Conservation (phyloP, 495 filamentous ascomycete genomes). For the Podospora tetraspora region DNA sequence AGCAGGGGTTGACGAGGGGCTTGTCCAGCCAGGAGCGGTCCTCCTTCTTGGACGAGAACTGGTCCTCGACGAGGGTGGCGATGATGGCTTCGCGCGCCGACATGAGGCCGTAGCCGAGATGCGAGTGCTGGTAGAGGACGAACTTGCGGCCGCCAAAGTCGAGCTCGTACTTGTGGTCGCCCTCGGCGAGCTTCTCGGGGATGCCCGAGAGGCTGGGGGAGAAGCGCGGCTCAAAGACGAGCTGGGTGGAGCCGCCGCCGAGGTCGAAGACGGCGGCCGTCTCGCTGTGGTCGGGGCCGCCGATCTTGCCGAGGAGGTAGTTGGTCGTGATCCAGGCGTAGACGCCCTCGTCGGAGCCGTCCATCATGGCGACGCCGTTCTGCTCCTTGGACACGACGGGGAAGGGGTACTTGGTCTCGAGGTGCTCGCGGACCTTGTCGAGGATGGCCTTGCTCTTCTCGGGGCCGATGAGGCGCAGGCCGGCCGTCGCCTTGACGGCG, state of each 20-base stretch:
- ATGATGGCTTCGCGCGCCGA: constrained; percentile 82
- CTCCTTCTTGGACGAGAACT: constrained; percentile 47
- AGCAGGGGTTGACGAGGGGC: constrained; percentile 82
- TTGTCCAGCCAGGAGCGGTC: constrained; percentile 51
- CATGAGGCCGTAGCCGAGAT: constrained; percentile 97
- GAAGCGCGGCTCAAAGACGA: constrained; percentile 97
- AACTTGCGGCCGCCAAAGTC: constrained; percentile 87
- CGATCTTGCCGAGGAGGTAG: constrained; percentile 96
- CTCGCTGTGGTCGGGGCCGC: constrained; percentile 78
- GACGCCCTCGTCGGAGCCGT: constrained; percentile 91
- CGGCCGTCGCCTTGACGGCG: constrained; percentile 95
- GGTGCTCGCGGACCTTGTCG: constrained; percentile 70
- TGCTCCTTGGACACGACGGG: constrained; percentile 80
- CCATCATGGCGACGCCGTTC: constrained; percentile 90
- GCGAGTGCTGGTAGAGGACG: constrained; percentile 95
- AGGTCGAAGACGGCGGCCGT: constrained; percentile 95
- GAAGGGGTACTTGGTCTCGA: constrained; percentile 92
- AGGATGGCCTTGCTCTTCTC: constrained; percentile 80
- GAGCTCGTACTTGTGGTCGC: constrained; percentile 95
- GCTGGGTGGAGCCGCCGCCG: constrained; percentile 94
- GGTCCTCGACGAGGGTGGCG: constrained; percentile 58
- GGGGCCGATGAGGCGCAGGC: constrained; percentile 75
- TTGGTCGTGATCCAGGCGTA: constrained; percentile 99
- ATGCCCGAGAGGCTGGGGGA: constrained; percentile 66
- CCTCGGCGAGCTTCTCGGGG: constrained; percentile 77